phyloP scores from a whole-genome alignment of 495 filamentous ascomycete genomes.

The Hypomontagnella submonticulosa region DNA sequence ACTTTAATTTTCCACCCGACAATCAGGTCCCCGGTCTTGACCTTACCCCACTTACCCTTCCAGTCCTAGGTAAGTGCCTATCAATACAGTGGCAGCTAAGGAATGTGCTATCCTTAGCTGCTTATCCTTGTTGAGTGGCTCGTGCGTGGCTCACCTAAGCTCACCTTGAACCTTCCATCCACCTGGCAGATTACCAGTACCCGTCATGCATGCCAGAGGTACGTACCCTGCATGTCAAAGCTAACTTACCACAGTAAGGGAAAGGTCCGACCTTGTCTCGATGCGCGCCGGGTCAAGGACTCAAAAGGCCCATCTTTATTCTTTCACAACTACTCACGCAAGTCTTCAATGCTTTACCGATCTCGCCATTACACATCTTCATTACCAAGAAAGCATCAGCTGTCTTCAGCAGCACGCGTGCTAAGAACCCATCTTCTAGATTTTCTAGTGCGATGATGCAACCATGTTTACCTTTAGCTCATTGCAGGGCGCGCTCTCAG shows the following conservation, averaged over 20 bases:
- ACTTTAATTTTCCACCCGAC: conserved; percentile 46
- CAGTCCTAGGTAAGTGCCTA: no score
- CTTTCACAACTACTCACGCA: conserved; percentile 14
- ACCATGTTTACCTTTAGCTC: conserved; percentile 96
- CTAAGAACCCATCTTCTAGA: not conserved
- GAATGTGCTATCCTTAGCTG: no score
- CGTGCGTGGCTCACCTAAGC: no score
- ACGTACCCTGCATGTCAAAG: no score
- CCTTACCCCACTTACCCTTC: not conserved
- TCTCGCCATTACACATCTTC: not conserved
- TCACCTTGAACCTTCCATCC: no score
- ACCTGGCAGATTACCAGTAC: no score
- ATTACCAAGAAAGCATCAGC: conserved; percentile 1
- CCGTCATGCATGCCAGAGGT: no score
- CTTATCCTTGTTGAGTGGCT: no score
- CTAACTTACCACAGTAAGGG: no score
- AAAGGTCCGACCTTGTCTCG: not conserved
- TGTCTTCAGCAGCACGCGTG: not conserved
- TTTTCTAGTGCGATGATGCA: conserved; percentile 38
- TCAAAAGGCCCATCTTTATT: conserved; percentile 9
- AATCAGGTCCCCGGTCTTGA: conserved; percentile 2
- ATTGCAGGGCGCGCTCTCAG: conserved; percentile 88
- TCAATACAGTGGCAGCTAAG: no score
- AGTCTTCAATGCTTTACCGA: conserved; percentile 1
- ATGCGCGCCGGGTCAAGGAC: conserved; percentile 12